Conservation (phyloP, 2,329 filamentous ascomycete species). For the Aaosphaeria pasadenensis region DNA sequence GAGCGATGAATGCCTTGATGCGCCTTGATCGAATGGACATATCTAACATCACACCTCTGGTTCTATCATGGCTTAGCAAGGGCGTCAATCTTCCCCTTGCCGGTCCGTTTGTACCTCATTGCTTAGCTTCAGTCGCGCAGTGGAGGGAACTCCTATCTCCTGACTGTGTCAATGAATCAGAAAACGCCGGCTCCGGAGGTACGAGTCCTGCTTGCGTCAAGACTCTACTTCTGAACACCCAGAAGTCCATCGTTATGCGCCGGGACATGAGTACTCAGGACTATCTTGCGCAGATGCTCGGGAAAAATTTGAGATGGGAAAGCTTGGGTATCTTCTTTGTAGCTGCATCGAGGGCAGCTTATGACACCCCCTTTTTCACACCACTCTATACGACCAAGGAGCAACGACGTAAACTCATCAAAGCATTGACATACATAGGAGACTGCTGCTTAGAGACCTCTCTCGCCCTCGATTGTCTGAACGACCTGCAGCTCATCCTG, state of each 20-base stretch:
- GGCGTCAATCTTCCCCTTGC: background rate
- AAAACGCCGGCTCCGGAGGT: too few species aligned
- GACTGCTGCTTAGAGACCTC: background rate
- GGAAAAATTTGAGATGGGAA: background rate
- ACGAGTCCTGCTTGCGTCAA: too few species aligned
- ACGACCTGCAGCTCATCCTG: conserved; percentile 43
- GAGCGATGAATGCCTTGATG: conserved; percentile 13
- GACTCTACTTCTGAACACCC: too few species aligned
- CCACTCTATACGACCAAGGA: background rate
- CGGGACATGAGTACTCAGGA: too few species aligned
- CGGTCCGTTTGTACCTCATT: background rate
- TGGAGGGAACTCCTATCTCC: too few species aligned
- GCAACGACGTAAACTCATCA: background rate
- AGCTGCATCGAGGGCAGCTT: background rate
- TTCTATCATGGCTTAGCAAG: background rate
- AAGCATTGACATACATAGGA: background rate
- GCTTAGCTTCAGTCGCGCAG: background rate
- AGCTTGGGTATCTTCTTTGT: background rate
- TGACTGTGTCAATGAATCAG: too few species aligned
- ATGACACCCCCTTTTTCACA: background rate
- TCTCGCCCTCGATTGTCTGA: conserved; percentile 25
- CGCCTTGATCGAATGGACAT: background rate
- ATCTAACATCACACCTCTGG: background rate
- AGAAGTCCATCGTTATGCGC: too few species aligned
- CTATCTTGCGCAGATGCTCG: too few species aligned